Evolutionary conservation across 2,329 filamentous ascomycete species (phyloP), one percentile per base, ranked within the genome.

Genomic region (Colletotrichum salicis): DNA sequence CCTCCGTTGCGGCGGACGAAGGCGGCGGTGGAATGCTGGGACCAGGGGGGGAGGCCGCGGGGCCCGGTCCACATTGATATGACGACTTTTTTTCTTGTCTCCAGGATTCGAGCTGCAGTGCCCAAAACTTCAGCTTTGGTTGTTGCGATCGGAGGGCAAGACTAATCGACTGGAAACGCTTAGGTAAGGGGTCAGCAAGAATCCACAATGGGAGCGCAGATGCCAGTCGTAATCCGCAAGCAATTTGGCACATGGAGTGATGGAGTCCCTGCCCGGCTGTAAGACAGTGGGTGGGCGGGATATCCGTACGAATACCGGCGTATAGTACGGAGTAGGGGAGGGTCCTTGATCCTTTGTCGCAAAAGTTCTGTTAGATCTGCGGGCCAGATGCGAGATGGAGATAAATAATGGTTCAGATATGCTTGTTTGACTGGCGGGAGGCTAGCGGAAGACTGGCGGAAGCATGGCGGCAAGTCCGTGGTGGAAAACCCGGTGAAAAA

Each of bases 1-100:
- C 55, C 33, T 57, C 62, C 62, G 62, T 29, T 13, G 63, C 62
- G 67, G 67, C 62, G 67, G 67, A 60, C 41, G 62, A 70, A 69
- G 60, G 37, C n/a, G 66, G 35, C n/a, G 52, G 51, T 35, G 60
- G 33, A 64, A 64, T 67, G 48, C 15, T 67, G 45, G 29, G 33
- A 58, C 37, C 41, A n/a, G 64, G 57, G 58, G 8, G 61, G 64
- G 57, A 8, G 51, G 56, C 51, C 63, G 64, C 64, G 56, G n/a
- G 41, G 11, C 31, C n/a, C 22, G 22, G 5, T 55, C 52, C 52
- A 55, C 52, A 29, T 55, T 15, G 22, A 29, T 22, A 11, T 13
- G 12, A 55, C 29, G 8, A 48, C 22, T 29, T 41, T 62, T 22
- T 27, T 29, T 27, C 48, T 27, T 24, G n/a, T 51, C 51, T 63